phyloP scores from a whole-genome alignment of 768 basidiomycete species.

The Tricholoma saponaceum region DNA sequence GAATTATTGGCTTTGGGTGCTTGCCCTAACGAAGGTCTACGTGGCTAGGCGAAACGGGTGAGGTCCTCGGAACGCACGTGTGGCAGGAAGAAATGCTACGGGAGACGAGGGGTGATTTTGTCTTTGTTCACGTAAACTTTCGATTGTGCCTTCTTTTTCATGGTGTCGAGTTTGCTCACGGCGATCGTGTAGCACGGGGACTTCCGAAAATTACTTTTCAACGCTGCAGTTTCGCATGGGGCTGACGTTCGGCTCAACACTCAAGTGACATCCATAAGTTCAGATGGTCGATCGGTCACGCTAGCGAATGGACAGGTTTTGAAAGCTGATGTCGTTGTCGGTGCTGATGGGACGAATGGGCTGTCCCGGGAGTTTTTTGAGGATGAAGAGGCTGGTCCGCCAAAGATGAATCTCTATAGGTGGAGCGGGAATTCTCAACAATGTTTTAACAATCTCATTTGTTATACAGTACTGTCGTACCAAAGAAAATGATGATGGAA shows the following conservation, averaged over 20 bases:
- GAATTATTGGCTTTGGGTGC: neutral
- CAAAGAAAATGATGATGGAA: constrained; percentile 32
- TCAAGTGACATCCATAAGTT: constrained; percentile 26
- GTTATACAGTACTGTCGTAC: constrained; percentile 32
- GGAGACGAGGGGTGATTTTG: constrained; percentile 37
- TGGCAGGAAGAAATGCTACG: constrained; percentile 52
- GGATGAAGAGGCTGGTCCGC: constrained; percentile 18
- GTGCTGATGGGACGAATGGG: constrained; percentile 51
- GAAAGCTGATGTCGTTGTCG: constrained; percentile 48
- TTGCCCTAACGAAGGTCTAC: neutral
- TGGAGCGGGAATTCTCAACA: constrained; percentile 12
- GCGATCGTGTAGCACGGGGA: constrained; percentile 39
- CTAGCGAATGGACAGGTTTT: constrained; percentile 38
- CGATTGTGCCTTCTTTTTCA: neutral
- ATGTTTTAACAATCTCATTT: neutral
- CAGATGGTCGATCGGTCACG: constrained; percentile 24
- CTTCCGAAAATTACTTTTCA: constrained; percentile 44
- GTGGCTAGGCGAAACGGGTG: constrained; percentile 45
- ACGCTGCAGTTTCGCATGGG: constrained; percentile 40
- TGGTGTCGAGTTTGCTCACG: neutral
- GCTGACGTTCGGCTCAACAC: constrained; percentile 35
- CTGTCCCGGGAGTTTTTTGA: constrained; percentile 30
- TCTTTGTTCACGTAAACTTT: constrained; percentile 35
- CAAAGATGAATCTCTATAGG: constrained; percentile 40
- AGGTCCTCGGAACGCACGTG: constrained; percentile 40